Percentiles rank a stretch among this genome's conserved stretches.
Conservation (phyloP, 2,329 filamentous ascomycete species). For the Colletotrichum karsti region DNA sequence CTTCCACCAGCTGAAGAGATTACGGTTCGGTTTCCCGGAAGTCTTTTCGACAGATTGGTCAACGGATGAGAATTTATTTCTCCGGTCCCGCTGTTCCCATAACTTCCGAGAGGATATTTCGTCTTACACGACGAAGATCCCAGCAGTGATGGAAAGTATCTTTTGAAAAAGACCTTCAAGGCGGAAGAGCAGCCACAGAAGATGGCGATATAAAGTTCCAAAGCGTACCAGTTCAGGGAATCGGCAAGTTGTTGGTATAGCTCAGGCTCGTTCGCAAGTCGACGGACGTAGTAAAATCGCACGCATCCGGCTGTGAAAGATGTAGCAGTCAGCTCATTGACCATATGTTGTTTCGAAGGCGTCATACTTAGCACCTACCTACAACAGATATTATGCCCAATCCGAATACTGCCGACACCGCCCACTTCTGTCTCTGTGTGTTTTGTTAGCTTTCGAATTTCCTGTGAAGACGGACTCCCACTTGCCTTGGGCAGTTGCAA, state of each 20-base stretch:
- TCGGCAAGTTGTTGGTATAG: conserved; percentile 7
- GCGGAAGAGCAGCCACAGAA: conserved; percentile 6
- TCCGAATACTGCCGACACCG: conserved; percentile 4
- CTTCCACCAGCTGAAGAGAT: neutral
- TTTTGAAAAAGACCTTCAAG: conserved; percentile 1
- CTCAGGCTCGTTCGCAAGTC: neutral
- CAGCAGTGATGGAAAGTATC: neutral
- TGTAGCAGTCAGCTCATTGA: no score
- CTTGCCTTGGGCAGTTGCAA: neutral
- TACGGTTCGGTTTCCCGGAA: neutral
- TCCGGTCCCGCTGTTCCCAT: neutral
- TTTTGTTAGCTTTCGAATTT: neutral
- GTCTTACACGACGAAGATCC: neutral
- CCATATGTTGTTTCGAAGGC: no score
- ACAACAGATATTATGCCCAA: neutral
- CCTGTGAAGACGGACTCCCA: neutral
- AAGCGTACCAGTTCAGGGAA: neutral
- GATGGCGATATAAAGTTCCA: conserved; percentile 10
- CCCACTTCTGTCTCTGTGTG: conserved; percentile 5
- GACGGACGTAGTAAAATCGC: conserved; percentile 12
- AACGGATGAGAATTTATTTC: neutral
- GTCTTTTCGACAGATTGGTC: neutral
- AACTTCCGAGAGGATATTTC: neutral
- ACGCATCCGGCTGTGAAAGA: neutral
- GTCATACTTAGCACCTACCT: neutral